Evolutionary conservation across 2,329 filamentous ascomycete genomes (phyloP).

Genomic region (Phialophora expanda): DNA sequence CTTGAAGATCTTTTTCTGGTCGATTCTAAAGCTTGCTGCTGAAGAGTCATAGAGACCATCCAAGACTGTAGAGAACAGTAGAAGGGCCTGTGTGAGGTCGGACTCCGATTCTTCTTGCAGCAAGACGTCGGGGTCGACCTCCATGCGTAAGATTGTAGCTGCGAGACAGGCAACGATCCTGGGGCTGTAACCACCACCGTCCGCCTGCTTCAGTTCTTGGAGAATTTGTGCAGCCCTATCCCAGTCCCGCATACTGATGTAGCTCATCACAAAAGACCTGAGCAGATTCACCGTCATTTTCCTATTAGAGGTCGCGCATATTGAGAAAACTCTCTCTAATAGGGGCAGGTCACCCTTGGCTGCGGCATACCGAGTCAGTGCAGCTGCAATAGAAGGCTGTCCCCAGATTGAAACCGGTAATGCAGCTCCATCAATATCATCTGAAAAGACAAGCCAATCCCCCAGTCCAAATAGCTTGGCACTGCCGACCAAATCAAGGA

Average conservation of each 20-base stretch:
- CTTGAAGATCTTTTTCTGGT: constrained; percentile 30
- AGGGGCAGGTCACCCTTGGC: constrained; percentile 51
- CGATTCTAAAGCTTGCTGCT: constrained; percentile 26
- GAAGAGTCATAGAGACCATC: constrained; percentile 30
- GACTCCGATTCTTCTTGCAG: constrained; percentile 9
- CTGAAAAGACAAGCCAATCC: constrained; percentile 58
- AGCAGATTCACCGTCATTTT: constrained; percentile 34
- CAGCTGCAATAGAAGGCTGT: constrained; percentile 56
- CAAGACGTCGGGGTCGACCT: constrained; percentile 16
- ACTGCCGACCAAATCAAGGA: constrained; percentile 58
- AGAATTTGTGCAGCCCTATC: constrained; percentile 23
- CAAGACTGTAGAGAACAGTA: constrained; percentile 32
- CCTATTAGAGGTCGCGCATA: constrained; percentile 3
- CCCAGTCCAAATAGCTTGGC: constrained; percentile 56
- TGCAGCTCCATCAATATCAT: constrained; percentile 60
- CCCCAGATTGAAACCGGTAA: constrained; percentile 54
- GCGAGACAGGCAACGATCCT: constrained; percentile 46
- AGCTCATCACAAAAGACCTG: constrained; percentile 30
- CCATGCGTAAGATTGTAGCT: constrained; percentile 40
- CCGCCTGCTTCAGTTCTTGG: constrained; percentile 21
- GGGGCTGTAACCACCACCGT: constrained; percentile 40
- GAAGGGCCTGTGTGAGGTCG: constrained; percentile 18
- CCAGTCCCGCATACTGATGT: constrained; percentile 32
- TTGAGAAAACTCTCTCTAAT: constrained; percentile 20
- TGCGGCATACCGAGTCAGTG: constrained; percentile 61